Evolutionary conservation across 129 eudicot genomes (phyloP).

Genomic region (Helianthus tuberosus): DNA sequence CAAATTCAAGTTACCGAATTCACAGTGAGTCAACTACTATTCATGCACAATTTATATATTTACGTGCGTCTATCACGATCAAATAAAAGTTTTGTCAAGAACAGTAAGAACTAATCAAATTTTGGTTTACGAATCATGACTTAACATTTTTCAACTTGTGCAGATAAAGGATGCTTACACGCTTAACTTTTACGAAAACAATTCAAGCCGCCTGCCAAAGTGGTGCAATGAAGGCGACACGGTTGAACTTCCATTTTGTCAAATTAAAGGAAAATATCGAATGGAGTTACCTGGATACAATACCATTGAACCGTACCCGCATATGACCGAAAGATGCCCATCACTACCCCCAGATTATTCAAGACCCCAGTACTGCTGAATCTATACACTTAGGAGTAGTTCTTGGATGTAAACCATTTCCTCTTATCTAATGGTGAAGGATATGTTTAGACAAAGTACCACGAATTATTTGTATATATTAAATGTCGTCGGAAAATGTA

Average conservation of each 20-base stretch:
- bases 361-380: constrained; percentile 71
- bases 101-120: neutral
- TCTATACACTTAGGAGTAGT: neutral
- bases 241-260: constrained; percentile 81
- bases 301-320: constrained; percentile 78
- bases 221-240: constrained; percentile 94
- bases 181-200: constrained; percentile 76
- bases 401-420: constrained; percentile 12
- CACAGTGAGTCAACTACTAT: constrained; percentile 62
- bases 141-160: constrained; percentile 24
- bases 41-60: neutral
- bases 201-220: constrained; percentile 79
- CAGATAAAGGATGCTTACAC: constrained; percentile 97
- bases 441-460: neutral
- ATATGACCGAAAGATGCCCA: constrained; percentile 90
- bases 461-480: constrained; percentile 29
- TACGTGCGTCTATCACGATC: neutral
- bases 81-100: neutral
- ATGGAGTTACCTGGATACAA: constrained; percentile 97
- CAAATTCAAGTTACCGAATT: constrained; percentile 91
- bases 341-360: constrained; percentile 81
- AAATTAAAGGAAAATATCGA: constrained; percentile 82
- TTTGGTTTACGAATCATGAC: neutral
- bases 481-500: neutral
- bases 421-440: neutral